These are phyloP conservation scores for Clitopilus hobsonii DNA, from an alignment of 768 basidiomycete species.

Conservation along the genomic window DNA sequence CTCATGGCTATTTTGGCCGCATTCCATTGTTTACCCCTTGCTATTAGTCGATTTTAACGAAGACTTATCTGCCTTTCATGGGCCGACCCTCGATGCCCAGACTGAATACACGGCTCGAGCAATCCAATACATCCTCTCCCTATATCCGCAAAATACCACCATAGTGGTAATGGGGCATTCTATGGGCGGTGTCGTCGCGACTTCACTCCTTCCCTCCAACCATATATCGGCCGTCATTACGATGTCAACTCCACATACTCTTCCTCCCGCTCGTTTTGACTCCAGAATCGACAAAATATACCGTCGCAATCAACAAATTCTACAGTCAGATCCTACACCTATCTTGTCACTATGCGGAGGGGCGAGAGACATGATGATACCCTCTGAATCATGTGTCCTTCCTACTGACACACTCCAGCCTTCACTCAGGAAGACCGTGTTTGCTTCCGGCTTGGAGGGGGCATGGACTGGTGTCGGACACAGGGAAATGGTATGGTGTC, in stretches of 20 bases:
- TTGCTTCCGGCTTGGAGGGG: slow-evolving; percentile 86
- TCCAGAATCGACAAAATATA: slow-evolving; percentile 76
- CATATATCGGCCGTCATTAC: slow-evolving; percentile 80
- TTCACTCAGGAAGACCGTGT: slow-evolving; percentile 58
- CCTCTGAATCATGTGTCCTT: slow-evolving; percentile 84
- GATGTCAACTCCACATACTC: slow-evolving; percentile 91
- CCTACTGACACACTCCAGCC: slow-evolving; percentile 18
- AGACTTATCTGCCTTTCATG: slow-evolving; percentile 94
- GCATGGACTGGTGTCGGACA: slow-evolving; percentile 96
- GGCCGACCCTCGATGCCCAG: slow-evolving; percentile 80
- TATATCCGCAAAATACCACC: slow-evolving; percentile 58
- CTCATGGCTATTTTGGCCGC: neutral
- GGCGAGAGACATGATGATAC: slow-evolving; percentile 85
- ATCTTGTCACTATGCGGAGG: slow-evolving; percentile 90
- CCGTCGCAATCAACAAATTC: slow-evolving; percentile 29
- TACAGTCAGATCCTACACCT: slow-evolving; percentile 49
- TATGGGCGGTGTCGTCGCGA: slow-evolving; percentile 94
- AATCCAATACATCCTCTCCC: slow-evolving; percentile 72
- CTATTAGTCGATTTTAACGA: slow-evolving; percentile 89
- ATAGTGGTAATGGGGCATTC: slow-evolving; percentile 89
- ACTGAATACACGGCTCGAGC: slow-evolving; percentile 68
- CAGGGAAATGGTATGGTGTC: slow-evolving; percentile 97
- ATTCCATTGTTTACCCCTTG: slow-evolving; percentile 6
- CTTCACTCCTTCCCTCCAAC: slow-evolving; percentile 64
- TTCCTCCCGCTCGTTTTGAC: slow-evolving; percentile 89